Evolutionary conservation across 495 filamentous ascomycete genomes (phyloP).

Genomic region (Cercophora samala): DNA sequence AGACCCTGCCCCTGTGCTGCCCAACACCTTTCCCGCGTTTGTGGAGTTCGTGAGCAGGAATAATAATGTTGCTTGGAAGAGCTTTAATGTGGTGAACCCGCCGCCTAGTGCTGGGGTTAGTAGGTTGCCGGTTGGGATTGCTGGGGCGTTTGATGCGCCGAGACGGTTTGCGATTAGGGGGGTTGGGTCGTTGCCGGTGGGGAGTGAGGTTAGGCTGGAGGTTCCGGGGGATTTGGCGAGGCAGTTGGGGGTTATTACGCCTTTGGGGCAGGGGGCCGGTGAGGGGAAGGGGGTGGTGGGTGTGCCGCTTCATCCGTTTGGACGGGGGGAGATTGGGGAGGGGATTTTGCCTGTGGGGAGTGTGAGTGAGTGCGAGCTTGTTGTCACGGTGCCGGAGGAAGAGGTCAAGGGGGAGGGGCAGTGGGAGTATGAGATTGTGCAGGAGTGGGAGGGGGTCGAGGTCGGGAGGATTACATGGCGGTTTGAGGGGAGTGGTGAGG

Average conservation of each 20-base stretch:
- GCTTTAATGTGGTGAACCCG: constrained; percentile 3
- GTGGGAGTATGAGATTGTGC: constrained; percentile 9
- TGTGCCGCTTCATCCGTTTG: not conserved
- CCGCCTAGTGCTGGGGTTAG: not conserved
- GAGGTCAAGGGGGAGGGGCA: not conserved
- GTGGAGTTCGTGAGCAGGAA: constrained; percentile 9
- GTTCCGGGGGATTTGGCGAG: constrained; percentile 10
- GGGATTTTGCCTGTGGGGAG: constrained; percentile 6
- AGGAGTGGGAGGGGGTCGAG: constrained; percentile 12
- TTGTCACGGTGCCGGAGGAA: not conserved
- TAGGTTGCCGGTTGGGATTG: not conserved
- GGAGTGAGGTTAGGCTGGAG: not conserved
- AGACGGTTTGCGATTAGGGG: not conserved
- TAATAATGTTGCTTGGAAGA: constrained; percentile 15
- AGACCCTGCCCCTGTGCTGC: constrained; percentile 4
- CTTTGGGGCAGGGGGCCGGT: not conserved
- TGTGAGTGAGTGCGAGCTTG: constrained; percentile 1
- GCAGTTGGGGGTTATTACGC: not conserved
- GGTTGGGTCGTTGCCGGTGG: constrained; percentile 2
- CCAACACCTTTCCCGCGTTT: constrained; percentile 1
- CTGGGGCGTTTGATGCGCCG: not conserved
- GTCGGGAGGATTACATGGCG: constrained; percentile 13
- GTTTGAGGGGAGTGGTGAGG: constrained; percentile 1
- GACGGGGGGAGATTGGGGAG: not conserved
- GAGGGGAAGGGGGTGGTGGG: constrained; percentile 2